Base-by-base conservation (phyloP, 805 yeast genomes). In the Ogataea methylovora region DNA sequence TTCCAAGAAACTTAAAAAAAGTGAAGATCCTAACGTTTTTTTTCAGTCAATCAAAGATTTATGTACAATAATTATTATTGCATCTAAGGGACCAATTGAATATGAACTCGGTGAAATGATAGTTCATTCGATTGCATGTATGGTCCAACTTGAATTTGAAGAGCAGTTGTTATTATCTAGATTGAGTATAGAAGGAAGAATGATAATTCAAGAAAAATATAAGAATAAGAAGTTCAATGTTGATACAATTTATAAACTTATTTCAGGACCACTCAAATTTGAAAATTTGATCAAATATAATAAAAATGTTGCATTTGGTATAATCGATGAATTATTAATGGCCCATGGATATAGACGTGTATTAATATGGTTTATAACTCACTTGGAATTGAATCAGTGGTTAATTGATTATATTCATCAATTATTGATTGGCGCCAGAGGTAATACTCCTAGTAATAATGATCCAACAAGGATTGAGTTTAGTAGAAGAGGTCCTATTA, bases 241-340 rank as follows among this genome's bases (percentile, higher is more conserved):
- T 1, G 80, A 76, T 42, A 59, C 55, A 31, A 63, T 80, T 12
- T 70, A 74, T 46, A 61, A 64, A 30, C 58, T 54, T 36, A 63
- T 74, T 58, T 61, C 69, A 25, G 49, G 60, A 8, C 64, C 60
- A 36, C 50, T 49, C 53, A 60, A 62, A 2, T 76, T 79, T 49
- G 80, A 74, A 41, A 60, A 67, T 26, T 44, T 54, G 37, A 46
- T 79, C 14, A 63, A 63, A 17, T 56, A 60, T 36, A 77, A 79
- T 48, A 73, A 74, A 5, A 59, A 65, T 9, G 56, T 76, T 3
- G 69, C 78, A 0, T 70, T 74, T 49, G 60, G 69, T 13, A 59
- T 80, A 34, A 59, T 80, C 50, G 87, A 80, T 53, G 90, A 83
- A 54, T 58, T 83, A 65, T 59, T 82, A 35, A 79, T 81, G 84